A percentile compares a stretch with the other conserved stretches of the same genome.
These are phyloP conservation scores for Suillus hirtellus DNA, from an alignment of 768 basidiomycete species.

Conservation along the genomic window DNA sequence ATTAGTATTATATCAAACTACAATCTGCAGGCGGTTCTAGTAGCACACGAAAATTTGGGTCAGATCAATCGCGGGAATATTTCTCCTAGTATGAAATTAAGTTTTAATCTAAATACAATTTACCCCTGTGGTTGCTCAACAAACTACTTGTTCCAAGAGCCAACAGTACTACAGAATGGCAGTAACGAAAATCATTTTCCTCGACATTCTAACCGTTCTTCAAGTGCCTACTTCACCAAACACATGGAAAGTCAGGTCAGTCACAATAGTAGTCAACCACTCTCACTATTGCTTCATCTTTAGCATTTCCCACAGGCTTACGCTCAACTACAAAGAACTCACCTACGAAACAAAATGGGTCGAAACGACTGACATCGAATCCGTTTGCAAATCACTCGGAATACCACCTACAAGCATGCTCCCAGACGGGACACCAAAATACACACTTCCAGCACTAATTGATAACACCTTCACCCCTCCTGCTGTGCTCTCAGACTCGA, in stretches of 20 bases:
- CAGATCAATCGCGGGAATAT: constrained; percentile 1
- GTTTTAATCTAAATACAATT: not conserved
- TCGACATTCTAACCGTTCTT: constrained; percentile 14
- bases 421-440: constrained; percentile 28
- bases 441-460: constrained; percentile 36
- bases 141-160: not conserved
- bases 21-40: not conserved
- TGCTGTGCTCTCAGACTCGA: constrained; percentile 35
- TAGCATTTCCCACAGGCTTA: constrained; percentile 15
- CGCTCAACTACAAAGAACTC: constrained; percentile 32
- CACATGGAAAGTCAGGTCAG: constrained; percentile 18
- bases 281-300: not conserved
- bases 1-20: constrained; percentile 37
- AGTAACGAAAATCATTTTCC: constrained; percentile 15
- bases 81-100: not conserved
- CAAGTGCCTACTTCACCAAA: constrained; percentile 15
- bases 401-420: constrained; percentile 30
- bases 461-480: constrained; percentile 22
- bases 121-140: not conserved
- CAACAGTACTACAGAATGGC: constrained; percentile 8
- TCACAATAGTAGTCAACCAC: not conserved
- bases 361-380: constrained; percentile 27
- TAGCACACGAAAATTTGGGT: not conserved
- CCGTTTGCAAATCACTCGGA: constrained; percentile 24
- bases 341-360: constrained; percentile 30